Percentiles rank a stretch among this genome's conserved stretches.
These are phyloP conservation scores for Telfairia occidentalis DNA, from an alignment of 331 rosid species.

Conservation along the genomic window DNA sequence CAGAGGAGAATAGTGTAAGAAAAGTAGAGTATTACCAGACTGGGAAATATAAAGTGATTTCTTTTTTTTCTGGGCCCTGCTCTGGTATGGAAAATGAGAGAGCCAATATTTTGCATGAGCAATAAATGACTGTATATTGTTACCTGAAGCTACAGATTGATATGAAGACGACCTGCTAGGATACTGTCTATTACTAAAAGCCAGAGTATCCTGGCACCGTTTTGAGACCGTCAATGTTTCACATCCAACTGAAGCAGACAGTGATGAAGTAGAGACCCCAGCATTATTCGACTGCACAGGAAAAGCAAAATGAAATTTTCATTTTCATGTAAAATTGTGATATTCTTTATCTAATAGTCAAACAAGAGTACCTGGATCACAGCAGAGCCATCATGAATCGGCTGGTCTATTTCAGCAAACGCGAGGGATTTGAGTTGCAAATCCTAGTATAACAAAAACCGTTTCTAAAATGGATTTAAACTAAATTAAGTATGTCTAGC, in stretches of 20 bases:
- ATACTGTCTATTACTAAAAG: constrained; percentile 20
- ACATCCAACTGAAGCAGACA: constrained; percentile 23
- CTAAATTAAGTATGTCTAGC: neutral
- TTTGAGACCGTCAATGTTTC: constrained; percentile 26
- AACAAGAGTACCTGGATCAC: constrained; percentile 43
- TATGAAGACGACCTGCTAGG: constrained; percentile 31
- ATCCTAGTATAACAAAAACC: neutral
- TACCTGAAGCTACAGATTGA: constrained; percentile 18
- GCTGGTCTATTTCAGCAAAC: neutral
- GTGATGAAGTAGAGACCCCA: constrained; percentile 21
- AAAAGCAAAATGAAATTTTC: neutral
- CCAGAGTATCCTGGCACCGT: constrained; percentile 35
- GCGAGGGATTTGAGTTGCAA: neutral
- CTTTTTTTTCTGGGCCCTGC: constrained; percentile 24
- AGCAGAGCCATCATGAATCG: constrained; percentile 45
- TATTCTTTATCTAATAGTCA: neutral
- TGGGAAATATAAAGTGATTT: neutral
- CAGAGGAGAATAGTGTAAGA: constrained; percentile 23
- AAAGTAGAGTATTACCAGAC: constrained; percentile 21
- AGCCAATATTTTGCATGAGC: constrained; percentile 23
- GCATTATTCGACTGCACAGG: constrained; percentile 32
- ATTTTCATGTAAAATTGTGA: neutral
- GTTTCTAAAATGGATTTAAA: constrained; percentile 15
- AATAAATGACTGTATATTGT: constrained; percentile 11
- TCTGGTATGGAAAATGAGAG: constrained; percentile 26